Base-by-base conservation (phyloP, 1,284 basidiomycete species). In the Apiotrichum porosum region DNA sequence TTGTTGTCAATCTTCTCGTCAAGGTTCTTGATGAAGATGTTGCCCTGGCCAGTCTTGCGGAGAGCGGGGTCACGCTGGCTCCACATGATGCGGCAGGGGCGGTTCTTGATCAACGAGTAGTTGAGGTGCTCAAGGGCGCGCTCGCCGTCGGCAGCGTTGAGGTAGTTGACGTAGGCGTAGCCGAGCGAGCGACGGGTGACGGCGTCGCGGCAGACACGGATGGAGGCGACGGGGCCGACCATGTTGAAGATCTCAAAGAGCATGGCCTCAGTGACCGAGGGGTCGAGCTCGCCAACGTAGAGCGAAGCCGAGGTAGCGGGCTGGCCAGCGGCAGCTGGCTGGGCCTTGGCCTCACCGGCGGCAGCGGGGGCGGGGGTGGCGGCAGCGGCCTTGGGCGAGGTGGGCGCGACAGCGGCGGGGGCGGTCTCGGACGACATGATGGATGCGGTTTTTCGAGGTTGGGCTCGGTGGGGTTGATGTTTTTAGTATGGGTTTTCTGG, bases 41-140 rank as follows among this genome's bases (percentile, higher is more conserved):
- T 99, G 76, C 95, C 95, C 78, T 97, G 92, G 60, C 93, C 93
- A 60, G 93, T 97, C 83, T 98, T 97, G 77, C 95, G 91, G 69
- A 98, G 83, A 64, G 91, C 89, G 56, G 95, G 95, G 79, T 98
- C 95, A 74, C 95, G 90, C 83, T 98, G 94, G 68, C 93, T 97
- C 93, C 95, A 97, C 95, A 99, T 99, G 80, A 99, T 99, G 69
- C 95, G 92, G 81, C 95, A 99, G 58, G 95, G 86, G 68, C 91
- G 88, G 76, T 86, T 86, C 81, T 97, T 97, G 80, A 99, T 98
- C 69, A 94, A 79, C 59, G 94, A 97, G 77, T 98, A 99, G 80
- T 99, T 99, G 76, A 99, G 85, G 78, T 94, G 90, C 79, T 99
- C 95, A 59, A 99, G 82, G 57, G 95, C 94, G 72, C 93, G 91